These are phyloP conservation scores for Diaporthe australafricana DNA, from an alignment of 2,329 filamentous ascomycete species.

Conservation along the genomic window DNA sequence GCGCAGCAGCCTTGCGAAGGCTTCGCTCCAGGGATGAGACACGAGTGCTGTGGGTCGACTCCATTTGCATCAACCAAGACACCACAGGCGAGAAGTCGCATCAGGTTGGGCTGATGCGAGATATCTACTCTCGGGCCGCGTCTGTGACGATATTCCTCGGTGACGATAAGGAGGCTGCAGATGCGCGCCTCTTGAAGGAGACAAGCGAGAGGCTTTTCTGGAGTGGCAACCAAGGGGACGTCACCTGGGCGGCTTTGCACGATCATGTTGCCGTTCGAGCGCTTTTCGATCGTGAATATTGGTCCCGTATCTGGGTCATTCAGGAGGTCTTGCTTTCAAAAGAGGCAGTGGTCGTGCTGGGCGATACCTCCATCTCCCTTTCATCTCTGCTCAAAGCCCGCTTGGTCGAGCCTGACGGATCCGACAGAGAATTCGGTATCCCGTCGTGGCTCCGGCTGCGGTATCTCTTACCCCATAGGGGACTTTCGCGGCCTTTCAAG, in stretches of 20 bases:
- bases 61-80: not conserved
- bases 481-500: not conserved
- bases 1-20: not conserved
- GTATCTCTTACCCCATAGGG: not conserved
- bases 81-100: not conserved
- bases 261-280: not conserved
- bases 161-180: not conserved
- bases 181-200: not conserved
- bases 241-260: not conserved
- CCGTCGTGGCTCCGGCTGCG: not conserved
- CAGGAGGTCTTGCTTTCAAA: not conserved
- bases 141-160: not conserved
- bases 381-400: not conserved
- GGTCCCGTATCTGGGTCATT: not conserved
- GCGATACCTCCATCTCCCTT: not conserved
- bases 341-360: not conserved
- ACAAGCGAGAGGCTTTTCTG: not conserved
- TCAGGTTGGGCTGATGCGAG: slow-evolving; percentile 4
- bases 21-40: not conserved
- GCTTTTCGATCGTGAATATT: not conserved
- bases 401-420: not conserved
- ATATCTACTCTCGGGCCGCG: not conserved
- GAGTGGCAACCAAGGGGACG: not conserved
- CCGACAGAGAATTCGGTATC: not conserved
- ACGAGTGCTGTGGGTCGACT: not conserved